Evolutionary conservation across 2,329 filamentous ascomycete genomes (phyloP), one percentile per base, ranked within the genome.

Genomic region (Talaromyces piceae): DNA sequence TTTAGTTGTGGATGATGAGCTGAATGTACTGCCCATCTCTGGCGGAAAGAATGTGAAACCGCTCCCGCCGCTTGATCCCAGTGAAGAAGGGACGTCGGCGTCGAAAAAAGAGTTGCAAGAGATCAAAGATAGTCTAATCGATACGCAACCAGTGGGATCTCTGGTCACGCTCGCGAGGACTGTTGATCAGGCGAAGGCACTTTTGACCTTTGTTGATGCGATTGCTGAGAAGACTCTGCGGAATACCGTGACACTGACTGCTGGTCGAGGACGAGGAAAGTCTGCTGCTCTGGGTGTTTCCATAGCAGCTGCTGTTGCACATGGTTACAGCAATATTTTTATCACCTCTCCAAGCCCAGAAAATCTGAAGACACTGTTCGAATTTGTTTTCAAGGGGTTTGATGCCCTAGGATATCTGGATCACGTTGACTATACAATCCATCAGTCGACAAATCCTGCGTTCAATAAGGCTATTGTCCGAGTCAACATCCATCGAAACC

Each of bases 391-490:
- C 78, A 97, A 96, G 69, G 93, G 91, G 0, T 98, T 98, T 62
- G 93, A 98, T 67, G 88, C 91, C 9, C 77, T 98, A 25, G 88
- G 86, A 27, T 98, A 98, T 64, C 82, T 90, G 57, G 93, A 98
- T 61, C 93, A 98, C 65, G 83, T 90, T 60, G 93, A 98, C 66
- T 98, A 98, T 72, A 94, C 90, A 49, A 97, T 98, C 59, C 90
- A 97, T 52, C 93, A 98, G 65, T 96, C 91, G 1, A 97, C 91
- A 3, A 96, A 98, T 68, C 91, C 93, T 0, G 91, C 96, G 59
- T 96, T 97, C 76, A 96, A 97, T 77, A 98, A 98, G 74, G 93
- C 93, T 3, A 95, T 98, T 64, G 93, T 98, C 18, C 80, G 93
- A 48, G 93, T 98, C 58, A 97, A 98, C 71, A 84, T 98, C 45